Conservation (phyloP, 2,329 filamentous ascomycete genomes). For the Magnaporthales sp. region DNA sequence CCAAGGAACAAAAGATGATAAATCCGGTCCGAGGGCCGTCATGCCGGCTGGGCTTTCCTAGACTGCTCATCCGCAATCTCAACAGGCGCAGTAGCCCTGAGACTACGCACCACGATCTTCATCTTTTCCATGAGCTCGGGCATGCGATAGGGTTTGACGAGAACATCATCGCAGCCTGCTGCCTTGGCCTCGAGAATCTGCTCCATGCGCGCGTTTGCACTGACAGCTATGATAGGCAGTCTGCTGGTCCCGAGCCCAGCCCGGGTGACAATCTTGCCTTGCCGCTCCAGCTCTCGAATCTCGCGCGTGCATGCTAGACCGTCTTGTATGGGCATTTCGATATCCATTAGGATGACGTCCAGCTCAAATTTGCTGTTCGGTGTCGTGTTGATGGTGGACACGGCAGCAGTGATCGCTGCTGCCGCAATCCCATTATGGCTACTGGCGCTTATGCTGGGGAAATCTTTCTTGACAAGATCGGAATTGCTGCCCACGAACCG, state of each 20-base stretch:
- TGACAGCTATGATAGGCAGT: slow-evolving; percentile 58
- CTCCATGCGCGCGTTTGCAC: slow-evolving; percentile 57
- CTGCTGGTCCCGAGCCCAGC: slow-evolving; percentile 25
- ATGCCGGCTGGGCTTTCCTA: background rate
- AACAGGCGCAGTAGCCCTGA: slow-evolving; percentile 5
- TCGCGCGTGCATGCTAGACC: slow-evolving; percentile 56
- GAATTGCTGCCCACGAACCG: slow-evolving; percentile 11
- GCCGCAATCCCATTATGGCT: background rate
- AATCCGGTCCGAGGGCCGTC: background rate
- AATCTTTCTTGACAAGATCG: background rate
- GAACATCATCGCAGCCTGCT: slow-evolving; percentile 52
- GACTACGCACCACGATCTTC: slow-evolving; percentile 31
- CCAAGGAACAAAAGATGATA: background rate
- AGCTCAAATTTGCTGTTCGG: slow-evolving; percentile 26
- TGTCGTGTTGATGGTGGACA: slow-evolving; percentile 2
- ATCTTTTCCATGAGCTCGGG: slow-evolving; percentile 53
- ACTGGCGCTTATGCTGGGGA: background rate
- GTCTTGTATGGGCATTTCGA: slow-evolving; percentile 69
- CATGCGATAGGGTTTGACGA: slow-evolving; percentile 65
- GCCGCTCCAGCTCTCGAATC: slow-evolving; percentile 52
- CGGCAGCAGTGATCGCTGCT: background rate
- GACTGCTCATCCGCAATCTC: background rate
- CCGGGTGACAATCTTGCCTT: slow-evolving; percentile 33
- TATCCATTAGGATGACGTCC: slow-evolving; percentile 64
- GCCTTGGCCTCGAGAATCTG: slow-evolving; percentile 44